These are phyloP conservation scores for Vitis amurensis DNA, from an alignment of 164 flowering plant genomes.

Conservation along the genomic window DNA sequence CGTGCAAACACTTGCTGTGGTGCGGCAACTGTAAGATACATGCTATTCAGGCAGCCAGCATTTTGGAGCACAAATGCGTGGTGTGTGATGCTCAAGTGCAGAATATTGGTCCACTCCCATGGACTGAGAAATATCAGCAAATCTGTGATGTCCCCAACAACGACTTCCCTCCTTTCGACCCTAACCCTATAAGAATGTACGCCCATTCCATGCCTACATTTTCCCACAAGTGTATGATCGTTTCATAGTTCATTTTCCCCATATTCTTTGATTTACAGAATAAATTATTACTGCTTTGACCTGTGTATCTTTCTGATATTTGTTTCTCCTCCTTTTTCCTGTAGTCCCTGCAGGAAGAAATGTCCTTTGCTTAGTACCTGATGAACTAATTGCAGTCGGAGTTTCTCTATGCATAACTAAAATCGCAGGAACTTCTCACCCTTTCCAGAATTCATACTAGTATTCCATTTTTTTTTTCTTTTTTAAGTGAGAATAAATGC, in stretches of 20 bases:
- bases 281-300: background rate
- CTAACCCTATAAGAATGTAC: slow-evolving; percentile 10
- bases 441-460: too few species aligned
- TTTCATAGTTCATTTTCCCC: background rate
- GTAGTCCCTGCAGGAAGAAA: slow-evolving; percentile 4
- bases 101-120: slow-evolving; percentile 10
- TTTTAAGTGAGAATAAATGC: too few species aligned
- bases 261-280: background rate
- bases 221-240: background rate
- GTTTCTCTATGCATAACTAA: background rate
- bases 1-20: slow-evolving; percentile 45
- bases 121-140: slow-evolving; percentile 6
- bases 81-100: slow-evolving; percentile 34
- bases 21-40: slow-evolving; percentile 31
- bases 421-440: too few species aligned
- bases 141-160: background rate
- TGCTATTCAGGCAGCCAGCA: slow-evolving; percentile 17
- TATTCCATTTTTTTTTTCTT: background rate
- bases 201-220: background rate
- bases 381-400: background rate
- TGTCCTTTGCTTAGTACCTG: slow-evolving; percentile 2
- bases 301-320: background rate
- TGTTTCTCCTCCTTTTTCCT: background rate
- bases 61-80: slow-evolving; percentile 32
- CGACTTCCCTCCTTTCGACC: slow-evolving; percentile 15